These are phyloP conservation scores for Zygotorulaspora sp. DNA, from an alignment of 805 yeast genomes.

Conservation along the genomic window DNA sequence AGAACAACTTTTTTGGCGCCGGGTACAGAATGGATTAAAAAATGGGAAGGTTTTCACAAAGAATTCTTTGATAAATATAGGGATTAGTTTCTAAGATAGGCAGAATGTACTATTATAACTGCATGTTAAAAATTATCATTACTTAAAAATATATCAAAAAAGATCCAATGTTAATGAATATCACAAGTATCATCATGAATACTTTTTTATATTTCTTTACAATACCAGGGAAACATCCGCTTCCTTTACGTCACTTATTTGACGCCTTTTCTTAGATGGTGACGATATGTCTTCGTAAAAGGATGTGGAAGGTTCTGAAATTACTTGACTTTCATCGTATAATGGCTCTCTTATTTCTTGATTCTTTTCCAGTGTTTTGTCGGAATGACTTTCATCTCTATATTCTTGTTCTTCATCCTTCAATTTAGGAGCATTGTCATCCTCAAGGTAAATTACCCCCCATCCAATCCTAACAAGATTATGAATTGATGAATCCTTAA, in stretches of 20 bases:
- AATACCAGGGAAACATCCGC: neutral
- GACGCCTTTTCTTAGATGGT: slow-evolving; percentile 5
- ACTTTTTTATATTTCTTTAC: too few relatives aligned
- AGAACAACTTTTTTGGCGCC: slow-evolving; percentile 98
- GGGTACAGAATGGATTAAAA: slow-evolving; percentile 80
- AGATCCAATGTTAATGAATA: too few relatives aligned
- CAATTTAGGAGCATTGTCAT: slow-evolving; percentile 13
- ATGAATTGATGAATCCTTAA: slow-evolving; percentile 19
- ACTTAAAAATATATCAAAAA: too few relatives aligned
- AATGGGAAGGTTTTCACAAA: slow-evolving; percentile 76
- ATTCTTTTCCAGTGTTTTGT: neutral
- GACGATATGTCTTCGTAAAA: slow-evolving; percentile 5
- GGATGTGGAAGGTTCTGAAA: slow-evolving; percentile 10
- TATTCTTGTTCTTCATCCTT: slow-evolving; percentile 14
- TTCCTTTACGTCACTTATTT: neutral
- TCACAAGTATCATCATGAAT: too few relatives aligned
- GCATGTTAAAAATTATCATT: neutral
- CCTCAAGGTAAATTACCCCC: slow-evolving; percentile 29
- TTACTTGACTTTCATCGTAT: slow-evolving; percentile 4
- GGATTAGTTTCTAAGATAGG: slow-evolving; percentile 14
- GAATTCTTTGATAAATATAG: slow-evolving; percentile 59
- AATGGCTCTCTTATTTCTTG: neutral
- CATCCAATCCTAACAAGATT: slow-evolving; percentile 22
- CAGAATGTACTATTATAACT: neutral
- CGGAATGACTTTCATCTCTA: neutral